Evolutionary conservation across 2,329 filamentous ascomycete genomes (phyloP).

Genomic region (Monilinia fructigena): DNA sequence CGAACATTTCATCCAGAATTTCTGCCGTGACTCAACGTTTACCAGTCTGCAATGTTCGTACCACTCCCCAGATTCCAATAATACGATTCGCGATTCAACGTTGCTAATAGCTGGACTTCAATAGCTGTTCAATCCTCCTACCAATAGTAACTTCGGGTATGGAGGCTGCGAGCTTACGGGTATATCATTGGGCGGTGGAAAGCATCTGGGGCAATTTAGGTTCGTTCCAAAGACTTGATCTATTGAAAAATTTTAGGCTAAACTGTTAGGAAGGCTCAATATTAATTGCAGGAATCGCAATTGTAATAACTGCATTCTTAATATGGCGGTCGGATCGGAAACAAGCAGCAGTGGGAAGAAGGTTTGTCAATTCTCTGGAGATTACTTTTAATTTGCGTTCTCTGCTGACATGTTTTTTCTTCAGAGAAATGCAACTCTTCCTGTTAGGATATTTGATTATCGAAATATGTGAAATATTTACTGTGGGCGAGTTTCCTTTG

Average conservation of each 20-base stretch:
- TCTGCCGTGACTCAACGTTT: constrained; percentile 81
- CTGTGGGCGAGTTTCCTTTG: constrained; percentile 84
- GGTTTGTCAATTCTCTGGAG: constrained; percentile 51
- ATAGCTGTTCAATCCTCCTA: constrained; percentile 60
- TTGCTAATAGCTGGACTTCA: constrained; percentile 25
- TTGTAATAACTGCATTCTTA: constrained; percentile 64
- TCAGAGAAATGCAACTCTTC: constrained; percentile 95
- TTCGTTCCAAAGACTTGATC: constrained; percentile 44
- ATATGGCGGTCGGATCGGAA: constrained; percentile 83
- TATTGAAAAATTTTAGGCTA: constrained; percentile 31
- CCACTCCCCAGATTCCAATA: constrained; percentile 21
- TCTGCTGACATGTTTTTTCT: constrained; percentile 31
- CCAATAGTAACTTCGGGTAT: constrained; percentile 34
- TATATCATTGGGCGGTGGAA: constrained; percentile 65
- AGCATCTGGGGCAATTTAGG: constrained; percentile 77
- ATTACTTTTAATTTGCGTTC: not conserved
- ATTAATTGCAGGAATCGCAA: constrained; percentile 74
- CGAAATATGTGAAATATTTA: constrained; percentile 94
- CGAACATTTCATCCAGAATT: constrained; percentile 53
- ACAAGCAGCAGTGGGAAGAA: constrained; percentile 87
- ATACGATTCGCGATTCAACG: constrained; percentile 16
- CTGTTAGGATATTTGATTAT: constrained; percentile 82
- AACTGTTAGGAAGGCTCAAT: constrained; percentile 69
- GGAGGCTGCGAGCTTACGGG: constrained; percentile 74
- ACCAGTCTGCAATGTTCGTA: constrained; percentile 79